Percentiles rank a stretch among this genome's conserved stretches.
phyloP scores from a whole-genome alignment of 2,329 filamentous ascomycete genomes.

The Aspergillus transmontanensis region DNA sequence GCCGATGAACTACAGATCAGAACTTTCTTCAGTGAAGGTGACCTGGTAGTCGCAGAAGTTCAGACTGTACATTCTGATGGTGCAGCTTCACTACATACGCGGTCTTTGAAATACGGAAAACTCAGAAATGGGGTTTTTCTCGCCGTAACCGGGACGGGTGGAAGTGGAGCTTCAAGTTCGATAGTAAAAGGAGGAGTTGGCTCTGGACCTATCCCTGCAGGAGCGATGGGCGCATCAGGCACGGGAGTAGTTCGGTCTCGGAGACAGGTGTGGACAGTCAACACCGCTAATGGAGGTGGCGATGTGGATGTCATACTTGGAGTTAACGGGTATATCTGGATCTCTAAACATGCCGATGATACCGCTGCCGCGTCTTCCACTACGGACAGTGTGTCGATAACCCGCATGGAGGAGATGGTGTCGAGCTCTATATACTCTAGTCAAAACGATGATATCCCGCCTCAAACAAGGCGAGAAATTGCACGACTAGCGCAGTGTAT shows the following conservation, averaged over 20 bases:
- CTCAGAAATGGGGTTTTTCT: constrained; percentile 90
- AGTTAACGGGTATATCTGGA: constrained; percentile 97
- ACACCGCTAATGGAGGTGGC: constrained; percentile 47
- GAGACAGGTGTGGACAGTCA: constrained; percentile 83
- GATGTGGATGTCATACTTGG: constrained; percentile 85
- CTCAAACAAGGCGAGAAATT: constrained; percentile 83
- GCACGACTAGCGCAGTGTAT: constrained; percentile 80
- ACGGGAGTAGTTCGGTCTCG: constrained; percentile 75
- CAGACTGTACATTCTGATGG: constrained; percentile 87
- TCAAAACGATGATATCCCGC: constrained; percentile 83
- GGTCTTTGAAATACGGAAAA: constrained; percentile 91
- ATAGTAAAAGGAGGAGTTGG: constrained; percentile 35
- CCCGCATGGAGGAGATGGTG: constrained; percentile 83
- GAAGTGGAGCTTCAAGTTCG: constrained; percentile 56
- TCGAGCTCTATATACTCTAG: constrained; percentile 88
- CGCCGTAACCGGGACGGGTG: constrained; percentile 76
- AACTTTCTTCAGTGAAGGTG: constrained; percentile 94
- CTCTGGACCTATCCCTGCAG: constrained; percentile 54
- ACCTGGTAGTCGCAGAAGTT: constrained; percentile 91
- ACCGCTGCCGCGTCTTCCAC: constrained; percentile 44
- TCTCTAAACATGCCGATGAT: constrained; percentile 76
- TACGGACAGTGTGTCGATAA: constrained; percentile 65
- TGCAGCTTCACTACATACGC: constrained; percentile 83
- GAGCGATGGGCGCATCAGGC: constrained; percentile 64
- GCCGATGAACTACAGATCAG: constrained; percentile 97